Evolutionary conservation across 2,329 filamentous ascomycete species (phyloP), one percentile per base, ranked within the genome.

Genomic region (Leptographium wingfieldii): DNA sequence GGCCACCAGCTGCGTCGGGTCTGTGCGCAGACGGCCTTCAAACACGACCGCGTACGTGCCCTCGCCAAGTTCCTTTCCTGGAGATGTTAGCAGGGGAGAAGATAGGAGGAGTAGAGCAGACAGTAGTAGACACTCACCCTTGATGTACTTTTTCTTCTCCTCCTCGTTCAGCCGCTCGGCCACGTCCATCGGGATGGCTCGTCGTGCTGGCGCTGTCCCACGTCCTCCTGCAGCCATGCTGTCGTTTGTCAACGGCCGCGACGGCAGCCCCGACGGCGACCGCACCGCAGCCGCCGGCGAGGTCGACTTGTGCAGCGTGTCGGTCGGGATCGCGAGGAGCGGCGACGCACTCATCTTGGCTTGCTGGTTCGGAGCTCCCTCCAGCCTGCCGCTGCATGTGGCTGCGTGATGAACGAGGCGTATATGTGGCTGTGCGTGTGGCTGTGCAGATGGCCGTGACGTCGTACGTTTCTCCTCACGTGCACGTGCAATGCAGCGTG

Each of bases 11-110:
- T 83, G 81, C 40, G 80, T 79, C 6, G 90, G 87, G 67, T 94
- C 84, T 66, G 75, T 76, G 61, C 85, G 83, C 54, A 94, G 80
- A 73, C 92, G 88, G 58, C 92, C 94, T 58, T 92, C 84, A 77
- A 91, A 96, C 68, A 99, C 94, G 68, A 95, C 86, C 70, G 94
- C 94, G 72, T 99, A 99, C 64, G 94, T 97, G 76, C 94, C 94
- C 73, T 95, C 90, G 72, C 94, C 94, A 62, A 99, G 83, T 70
- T 94, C 94, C 71, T 88, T 91, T 69, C 90, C 89, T 90, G 25
- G 33, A 58, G 55, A n/a, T 6, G 16, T 40, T 16, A 27, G 33
- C 19, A 5, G 19, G 43, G 5, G 5, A 16, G 43, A 7, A 3
- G 43, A 16, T 5, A 4, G 19, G 40, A 5, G 12, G 5, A n/a